Conservation (phyloP, 768 basidiomycete genomes). For the Pulveroboletus frians region DNA sequence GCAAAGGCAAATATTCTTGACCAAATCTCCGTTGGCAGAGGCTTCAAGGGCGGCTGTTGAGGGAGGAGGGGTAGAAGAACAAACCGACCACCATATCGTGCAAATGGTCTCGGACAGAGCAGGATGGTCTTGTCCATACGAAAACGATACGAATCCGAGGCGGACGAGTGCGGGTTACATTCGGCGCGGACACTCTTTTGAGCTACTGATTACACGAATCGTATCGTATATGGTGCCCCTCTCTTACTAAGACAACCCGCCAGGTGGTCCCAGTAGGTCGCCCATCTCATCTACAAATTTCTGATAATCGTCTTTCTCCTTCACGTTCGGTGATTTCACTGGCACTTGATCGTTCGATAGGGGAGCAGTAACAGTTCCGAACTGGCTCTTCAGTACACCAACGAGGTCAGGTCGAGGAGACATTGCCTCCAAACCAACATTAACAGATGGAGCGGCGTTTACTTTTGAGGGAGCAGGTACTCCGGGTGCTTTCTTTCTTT, state of each 20-base stretch:
- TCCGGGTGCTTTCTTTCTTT: slow-evolving; percentile 56
- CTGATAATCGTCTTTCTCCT: slow-evolving; percentile 63
- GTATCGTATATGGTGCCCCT: background rate
- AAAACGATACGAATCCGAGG: background rate
- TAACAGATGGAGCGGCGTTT: slow-evolving; percentile 61
- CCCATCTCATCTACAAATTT: slow-evolving; percentile 75
- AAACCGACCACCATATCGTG: slow-evolving; percentile 51
- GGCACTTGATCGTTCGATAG: slow-evolving; percentile 12
- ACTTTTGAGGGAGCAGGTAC: slow-evolving; percentile 38
- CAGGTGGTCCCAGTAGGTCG: slow-evolving; percentile 46
- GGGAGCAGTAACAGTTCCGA: slow-evolving; percentile 40
- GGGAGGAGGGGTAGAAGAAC: slow-evolving; percentile 68
- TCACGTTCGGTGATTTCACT: slow-evolving; percentile 27
- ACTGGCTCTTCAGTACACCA: slow-evolving; percentile 53
- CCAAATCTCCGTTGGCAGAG: slow-evolving; percentile 72
- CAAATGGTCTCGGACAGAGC: slow-evolving; percentile 65
- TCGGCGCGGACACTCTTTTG: background rate
- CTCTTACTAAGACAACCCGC: slow-evolving; percentile 6
- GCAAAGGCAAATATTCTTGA: slow-evolving; percentile 48
- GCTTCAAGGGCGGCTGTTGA: slow-evolving; percentile 41
- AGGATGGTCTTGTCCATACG: slow-evolving; percentile 41
- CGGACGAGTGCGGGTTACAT: background rate
- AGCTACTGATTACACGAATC: background rate
- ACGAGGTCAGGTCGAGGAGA: slow-evolving; percentile 60
- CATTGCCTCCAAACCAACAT: slow-evolving; percentile 23